phyloP scores from a whole-genome alignment of 495 filamentous ascomycete species.

The Penicillium diatomitis region DNA sequence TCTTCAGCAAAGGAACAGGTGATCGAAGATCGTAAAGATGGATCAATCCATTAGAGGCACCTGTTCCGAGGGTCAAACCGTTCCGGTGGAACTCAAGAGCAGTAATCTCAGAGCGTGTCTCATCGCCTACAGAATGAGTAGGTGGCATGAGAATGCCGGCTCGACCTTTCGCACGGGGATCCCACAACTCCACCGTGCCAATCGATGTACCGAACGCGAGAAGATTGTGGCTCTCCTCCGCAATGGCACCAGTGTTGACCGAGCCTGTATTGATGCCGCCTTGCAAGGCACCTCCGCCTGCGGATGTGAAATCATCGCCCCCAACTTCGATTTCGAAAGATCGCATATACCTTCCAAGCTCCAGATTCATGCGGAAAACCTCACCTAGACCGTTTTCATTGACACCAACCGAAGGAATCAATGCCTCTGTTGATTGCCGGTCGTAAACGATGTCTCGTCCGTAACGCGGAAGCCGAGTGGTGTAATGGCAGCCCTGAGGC shows the following conservation, averaged over 20 bases:
- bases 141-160: slow-evolving; percentile 62
- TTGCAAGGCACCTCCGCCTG: slow-evolving; percentile 61
- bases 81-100: slow-evolving; percentile 78
- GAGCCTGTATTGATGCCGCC: slow-evolving; percentile 72
- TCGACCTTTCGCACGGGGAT: slow-evolving; percentile 69
- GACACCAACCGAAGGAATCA: slow-evolving; percentile 81
- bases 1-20: slow-evolving; percentile 72
- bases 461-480: slow-evolving; percentile 80
- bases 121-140: slow-evolving; percentile 25
- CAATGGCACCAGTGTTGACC: slow-evolving; percentile 85
- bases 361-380: slow-evolving; percentile 86
- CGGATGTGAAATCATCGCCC: slow-evolving; percentile 60
- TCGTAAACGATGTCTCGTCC: slow-evolving; percentile 85
- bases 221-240: slow-evolving; percentile 83
- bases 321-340: slow-evolving; percentile 75
- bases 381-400: slow-evolving; percentile 78
- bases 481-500: slow-evolving; percentile 77
- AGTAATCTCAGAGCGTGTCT: slow-evolving; percentile 67
- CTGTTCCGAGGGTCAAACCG: slow-evolving; percentile 80
- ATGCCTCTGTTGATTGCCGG: slow-evolving; percentile 72
- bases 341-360: slow-evolving; percentile 83
- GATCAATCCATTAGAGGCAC: slow-evolving; percentile 79
- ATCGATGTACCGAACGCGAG: slow-evolving; percentile 90
- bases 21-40: slow-evolving; percentile 90
- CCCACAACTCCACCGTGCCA: slow-evolving; percentile 97